Evolutionary conservation across 129 eudicot genomes (phyloP).

Genomic region (Smallanthus sonchifolius): DNA sequence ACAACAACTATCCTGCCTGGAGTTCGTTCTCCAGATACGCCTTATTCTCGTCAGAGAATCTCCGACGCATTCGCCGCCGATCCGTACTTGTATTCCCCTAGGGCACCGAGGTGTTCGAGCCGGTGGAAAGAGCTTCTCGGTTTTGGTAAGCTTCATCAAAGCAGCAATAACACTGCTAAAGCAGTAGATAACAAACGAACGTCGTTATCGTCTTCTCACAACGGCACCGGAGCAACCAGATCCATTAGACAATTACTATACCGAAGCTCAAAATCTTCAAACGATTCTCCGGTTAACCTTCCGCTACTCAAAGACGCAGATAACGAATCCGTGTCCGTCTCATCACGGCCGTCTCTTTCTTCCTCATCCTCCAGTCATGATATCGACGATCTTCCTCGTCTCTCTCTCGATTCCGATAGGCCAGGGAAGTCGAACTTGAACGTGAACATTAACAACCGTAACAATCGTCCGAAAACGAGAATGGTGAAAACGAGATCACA

Average conservation of each 20-base stretch:
- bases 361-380: constrained; percentile 74
- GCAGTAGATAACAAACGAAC: constrained; percentile 34
- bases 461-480: constrained; percentile 40
- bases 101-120: constrained; percentile 89
- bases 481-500: constrained; percentile 27
- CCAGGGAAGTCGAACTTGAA: not conserved
- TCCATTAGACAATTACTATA: constrained; percentile 56
- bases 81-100: constrained; percentile 68
- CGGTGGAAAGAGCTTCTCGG: constrained; percentile 88
- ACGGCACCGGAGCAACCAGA: constrained; percentile 16
- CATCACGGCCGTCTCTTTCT: constrained; percentile 62
- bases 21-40: constrained; percentile 39
- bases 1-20: not conserved
- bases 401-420: constrained; percentile 60
- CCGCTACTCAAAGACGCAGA: constrained; percentile 62
- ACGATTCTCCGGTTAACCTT: constrained; percentile 45
- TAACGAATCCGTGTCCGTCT: constrained; percentile 39
- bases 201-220: constrained; percentile 11
- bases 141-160: constrained; percentile 49
- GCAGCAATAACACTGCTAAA: constrained; percentile 30
- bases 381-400: constrained; percentile 64
- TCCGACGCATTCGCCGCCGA: constrained; percentile 31
- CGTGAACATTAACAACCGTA: constrained; percentile 12
- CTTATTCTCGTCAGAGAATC: constrained; percentile 29
- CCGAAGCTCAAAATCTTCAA: constrained; percentile 49